A percentile compares a stretch with the other conserved stretches of the same genome.
Conservation (phyloP, 2,329 filamentous ascomycete species). For the Pyricularia sp. region DNA sequence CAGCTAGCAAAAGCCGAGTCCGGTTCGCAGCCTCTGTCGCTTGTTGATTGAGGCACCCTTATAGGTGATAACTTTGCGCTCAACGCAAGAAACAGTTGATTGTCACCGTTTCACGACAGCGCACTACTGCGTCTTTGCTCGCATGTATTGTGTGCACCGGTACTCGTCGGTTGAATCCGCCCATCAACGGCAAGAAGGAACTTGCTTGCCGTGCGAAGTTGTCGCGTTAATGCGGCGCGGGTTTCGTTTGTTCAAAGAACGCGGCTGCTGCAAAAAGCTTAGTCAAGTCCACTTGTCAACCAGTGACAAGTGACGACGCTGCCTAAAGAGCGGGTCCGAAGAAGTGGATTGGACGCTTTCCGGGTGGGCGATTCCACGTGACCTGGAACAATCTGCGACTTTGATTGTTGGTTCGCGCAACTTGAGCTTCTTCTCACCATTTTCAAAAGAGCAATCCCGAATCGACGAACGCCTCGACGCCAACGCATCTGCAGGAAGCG, state of each 20-base stretch:
- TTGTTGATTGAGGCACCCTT: neutral
- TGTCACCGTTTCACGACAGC: neutral
- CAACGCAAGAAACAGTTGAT: neutral
- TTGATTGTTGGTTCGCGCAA: neutral
- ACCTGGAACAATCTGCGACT: constrained; percentile 1
- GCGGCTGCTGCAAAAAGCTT: neutral
- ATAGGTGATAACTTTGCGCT: neutral
- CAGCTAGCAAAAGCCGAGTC: neutral
- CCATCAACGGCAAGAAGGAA: neutral
- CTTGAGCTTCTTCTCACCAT: constrained; percentile 3
- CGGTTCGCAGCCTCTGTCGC: neutral
- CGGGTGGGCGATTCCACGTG: neutral
- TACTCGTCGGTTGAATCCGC: neutral
- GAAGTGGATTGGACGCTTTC: neutral
- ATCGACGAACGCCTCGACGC: neutral
- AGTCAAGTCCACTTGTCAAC: neutral
- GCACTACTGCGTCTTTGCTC: neutral
- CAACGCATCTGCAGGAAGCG: neutral
- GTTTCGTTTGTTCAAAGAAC: neutral
- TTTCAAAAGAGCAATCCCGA: neutral
- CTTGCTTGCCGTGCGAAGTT: neutral
- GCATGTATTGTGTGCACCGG: neutral
- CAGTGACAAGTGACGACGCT: neutral
- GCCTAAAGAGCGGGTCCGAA: neutral
- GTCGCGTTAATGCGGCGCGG: neutral